These are phyloP conservation scores for Strobilomyces echinocephalus DNA, from an alignment of 768 basidiomycete species.

Conservation along the genomic window DNA sequence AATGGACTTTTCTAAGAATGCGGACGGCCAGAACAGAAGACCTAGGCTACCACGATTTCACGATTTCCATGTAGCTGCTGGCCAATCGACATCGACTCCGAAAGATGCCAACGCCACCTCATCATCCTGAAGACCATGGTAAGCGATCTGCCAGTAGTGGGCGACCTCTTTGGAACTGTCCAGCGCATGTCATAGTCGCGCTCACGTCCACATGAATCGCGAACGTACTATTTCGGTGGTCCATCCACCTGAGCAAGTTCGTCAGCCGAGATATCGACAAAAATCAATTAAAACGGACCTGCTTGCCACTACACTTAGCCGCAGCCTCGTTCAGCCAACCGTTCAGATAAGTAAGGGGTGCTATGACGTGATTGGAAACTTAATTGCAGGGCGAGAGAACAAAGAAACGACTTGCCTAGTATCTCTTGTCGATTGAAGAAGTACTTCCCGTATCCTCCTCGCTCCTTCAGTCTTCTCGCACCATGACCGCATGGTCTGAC, in stretches of 20 bases:
- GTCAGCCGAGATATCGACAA: neutral
- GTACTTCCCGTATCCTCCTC: slow-evolving; percentile 14
- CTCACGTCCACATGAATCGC: neutral
- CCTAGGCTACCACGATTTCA: too few relatives aligned
- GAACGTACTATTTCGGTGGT: neutral
- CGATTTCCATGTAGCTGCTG: too few relatives aligned
- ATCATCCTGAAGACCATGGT: neutral
- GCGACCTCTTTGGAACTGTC: neutral
- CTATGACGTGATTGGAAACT: neutral
- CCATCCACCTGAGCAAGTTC: neutral
- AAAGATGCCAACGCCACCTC: neutral
- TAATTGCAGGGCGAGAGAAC: neutral
- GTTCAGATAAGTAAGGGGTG: neutral
- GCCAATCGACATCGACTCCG: neutral
- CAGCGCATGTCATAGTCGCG: neutral
- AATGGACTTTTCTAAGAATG: too few relatives aligned
- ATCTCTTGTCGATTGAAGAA: neutral
- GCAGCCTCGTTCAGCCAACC: slow-evolving; percentile 14
- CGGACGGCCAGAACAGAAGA: too few relatives aligned
- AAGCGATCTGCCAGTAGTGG: neutral
- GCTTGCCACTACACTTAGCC: slow-evolving; percentile 13
- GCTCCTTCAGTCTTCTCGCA: slow-evolving; percentile 2
- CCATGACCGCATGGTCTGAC: neutral
- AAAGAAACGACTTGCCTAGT: neutral
- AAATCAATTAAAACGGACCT: slow-evolving; percentile 3